Evolutionary conservation across 139 green algal genomes (phyloP).

Genomic region (Dunaliella sp.): DNA sequence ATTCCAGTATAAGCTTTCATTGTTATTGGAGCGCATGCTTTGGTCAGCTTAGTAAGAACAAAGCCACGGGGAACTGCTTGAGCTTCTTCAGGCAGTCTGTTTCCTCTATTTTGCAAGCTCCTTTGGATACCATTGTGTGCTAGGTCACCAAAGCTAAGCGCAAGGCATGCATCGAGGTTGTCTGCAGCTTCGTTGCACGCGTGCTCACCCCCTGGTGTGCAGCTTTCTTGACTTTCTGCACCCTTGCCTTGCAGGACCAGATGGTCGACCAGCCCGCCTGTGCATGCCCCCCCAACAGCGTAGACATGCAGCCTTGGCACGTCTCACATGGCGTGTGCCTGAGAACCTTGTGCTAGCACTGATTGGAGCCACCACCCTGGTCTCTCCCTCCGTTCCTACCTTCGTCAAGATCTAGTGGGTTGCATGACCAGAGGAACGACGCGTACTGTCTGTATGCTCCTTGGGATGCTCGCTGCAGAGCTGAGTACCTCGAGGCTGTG

Average conservation of each 20-base stretch:
- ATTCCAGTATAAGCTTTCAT: too few species aligned
- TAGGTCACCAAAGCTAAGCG: too few species aligned
- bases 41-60: neutral
- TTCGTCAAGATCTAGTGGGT: conserved; percentile 34
- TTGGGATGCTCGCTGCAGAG: neutral
- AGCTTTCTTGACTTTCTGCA: too few species aligned
- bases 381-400: conserved; percentile 7
- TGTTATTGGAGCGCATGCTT: neutral
- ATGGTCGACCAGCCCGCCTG: neutral
- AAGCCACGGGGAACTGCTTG: too few species aligned
- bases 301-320: neutral
- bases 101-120: too few species aligned
- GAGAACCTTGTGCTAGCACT: conserved; percentile 16
- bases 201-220: too few species aligned
- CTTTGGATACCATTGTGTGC: too few species aligned
- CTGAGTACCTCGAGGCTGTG: neutral
- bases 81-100: too few species aligned
- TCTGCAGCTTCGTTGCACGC: too few species aligned
- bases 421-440: too few species aligned
- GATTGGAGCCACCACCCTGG: conserved; percentile 10
- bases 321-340: conserved; percentile 1
- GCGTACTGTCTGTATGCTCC: neutral
- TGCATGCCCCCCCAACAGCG: neutral
- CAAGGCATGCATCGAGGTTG: too few species aligned
- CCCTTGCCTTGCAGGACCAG: neutral